phyloP scores from a whole-genome alignment of 805 yeast genomes.

The Isabelozyma pseudorhagii region DNA sequence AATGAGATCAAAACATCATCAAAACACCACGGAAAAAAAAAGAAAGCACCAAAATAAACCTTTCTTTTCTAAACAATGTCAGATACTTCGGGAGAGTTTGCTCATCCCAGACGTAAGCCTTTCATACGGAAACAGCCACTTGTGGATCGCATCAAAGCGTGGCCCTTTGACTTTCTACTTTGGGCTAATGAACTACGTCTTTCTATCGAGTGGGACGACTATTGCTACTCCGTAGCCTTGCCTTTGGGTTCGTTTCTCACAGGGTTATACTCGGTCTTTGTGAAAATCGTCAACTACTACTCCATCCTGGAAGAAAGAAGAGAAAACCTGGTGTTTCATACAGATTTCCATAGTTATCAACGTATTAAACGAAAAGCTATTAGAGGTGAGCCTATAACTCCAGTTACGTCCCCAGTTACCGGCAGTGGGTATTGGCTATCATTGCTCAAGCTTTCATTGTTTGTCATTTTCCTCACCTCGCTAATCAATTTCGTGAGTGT shows the following conservation, averaged over 20 bases:
- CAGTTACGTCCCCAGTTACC: not conserved
- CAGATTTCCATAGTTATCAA: slow-evolving; percentile 34
- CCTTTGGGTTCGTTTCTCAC: slow-evolving; percentile 26
- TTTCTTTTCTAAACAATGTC: not conserved
- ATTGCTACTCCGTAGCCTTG: slow-evolving; percentile 25
- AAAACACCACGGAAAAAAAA: not conserved
- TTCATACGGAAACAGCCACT: slow-evolving; percentile 26
- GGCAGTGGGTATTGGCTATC: not conserved
- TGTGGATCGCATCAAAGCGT: slow-evolving; percentile 25
- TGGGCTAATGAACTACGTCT: slow-evolving; percentile 32
- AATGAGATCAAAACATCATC: not conserved
- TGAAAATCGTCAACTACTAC: slow-evolving; percentile 23
- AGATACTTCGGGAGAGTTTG: not conserved
- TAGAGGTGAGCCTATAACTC: not conserved
- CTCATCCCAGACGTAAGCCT: not conserved
- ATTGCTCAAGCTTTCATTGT: not conserved
- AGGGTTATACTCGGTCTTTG: slow-evolving; percentile 11
- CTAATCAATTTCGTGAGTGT: slow-evolving; percentile 12
- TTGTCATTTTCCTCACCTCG: slow-evolving; percentile 11
- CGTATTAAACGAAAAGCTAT: slow-evolving; percentile 16
- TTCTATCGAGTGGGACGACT: slow-evolving; percentile 43
- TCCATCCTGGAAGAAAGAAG: slow-evolving; percentile 21
- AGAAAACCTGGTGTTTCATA: slow-evolving; percentile 30
- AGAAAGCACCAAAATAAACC: not conserved
- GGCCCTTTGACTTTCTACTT: slow-evolving; percentile 36